phyloP scores from a whole-genome alignment of 768 basidiomycete species.

The Amanita pseudoporphyria region DNA sequence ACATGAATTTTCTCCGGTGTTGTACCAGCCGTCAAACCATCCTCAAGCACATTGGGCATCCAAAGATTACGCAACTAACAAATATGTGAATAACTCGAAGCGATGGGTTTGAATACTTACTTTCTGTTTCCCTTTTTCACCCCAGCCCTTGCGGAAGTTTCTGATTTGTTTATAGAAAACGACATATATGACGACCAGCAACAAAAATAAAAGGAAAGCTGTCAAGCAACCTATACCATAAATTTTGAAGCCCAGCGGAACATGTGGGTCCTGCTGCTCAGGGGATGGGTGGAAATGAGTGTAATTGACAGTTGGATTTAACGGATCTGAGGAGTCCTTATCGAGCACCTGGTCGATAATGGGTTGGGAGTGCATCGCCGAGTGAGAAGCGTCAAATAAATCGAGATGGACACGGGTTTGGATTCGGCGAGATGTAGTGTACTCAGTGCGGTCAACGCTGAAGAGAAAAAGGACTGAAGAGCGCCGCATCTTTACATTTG shows the following conservation, averaged over 20 bases:
- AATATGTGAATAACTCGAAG: neutral
- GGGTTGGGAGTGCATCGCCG: slow-evolving; percentile 2
- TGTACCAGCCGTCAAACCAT: neutral
- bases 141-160: neutral
- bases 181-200: neutral
- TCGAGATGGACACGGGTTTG: neutral
- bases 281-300: slow-evolving; percentile 5
- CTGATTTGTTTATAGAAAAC: neutral
- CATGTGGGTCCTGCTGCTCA: slow-evolving; percentile 3
- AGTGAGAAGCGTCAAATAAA: neutral
- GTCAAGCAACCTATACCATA: slow-evolving; percentile 5
- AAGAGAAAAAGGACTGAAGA: neutral
- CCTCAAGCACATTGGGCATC: neutral
- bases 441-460: neutral
- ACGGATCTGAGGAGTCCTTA: slow-evolving; percentile 2
- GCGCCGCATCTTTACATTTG: neutral
- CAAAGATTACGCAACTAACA: neutral
- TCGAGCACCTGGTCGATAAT: neutral
- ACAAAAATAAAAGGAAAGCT: neutral
- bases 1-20: neutral
- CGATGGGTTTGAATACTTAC: neutral
- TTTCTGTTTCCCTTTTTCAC: neutral
- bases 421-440: neutral
- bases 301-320: slow-evolving; percentile 7
- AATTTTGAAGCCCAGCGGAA: slow-evolving; percentile 5